Base-by-base conservation (phyloP, 192 early-diverging fungal genomes). In the Rhizophagus clarus region DNA sequence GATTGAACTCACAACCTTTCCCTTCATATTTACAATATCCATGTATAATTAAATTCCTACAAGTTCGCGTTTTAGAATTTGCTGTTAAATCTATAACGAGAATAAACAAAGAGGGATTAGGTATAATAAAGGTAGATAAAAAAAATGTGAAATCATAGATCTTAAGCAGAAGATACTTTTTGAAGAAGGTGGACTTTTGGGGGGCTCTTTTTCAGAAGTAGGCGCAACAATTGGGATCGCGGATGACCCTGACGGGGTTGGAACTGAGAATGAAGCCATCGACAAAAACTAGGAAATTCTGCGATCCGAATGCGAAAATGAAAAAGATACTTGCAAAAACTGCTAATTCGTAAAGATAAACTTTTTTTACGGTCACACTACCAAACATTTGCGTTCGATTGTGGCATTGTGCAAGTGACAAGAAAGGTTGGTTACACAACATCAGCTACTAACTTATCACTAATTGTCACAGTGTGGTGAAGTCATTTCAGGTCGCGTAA, bases 21-120 rank as follows among this genome's bases (percentile, higher is more conserved):
- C 87, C 87, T 84, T 96, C 94, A 79, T 86, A 94, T 82, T 95
- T 94, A 85, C 95, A 96, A 76, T 87, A 92, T 4, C 95, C 95
- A 86, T 94, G 92, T 80, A 95, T 95, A 62, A 95, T 88, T 67
- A 95, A 86, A 84, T 95, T 94, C 62, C 92, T 88, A 83, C 94
- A 95, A 31, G 86, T 85, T 69, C 91, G 85, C 74, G 79, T 74
- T 77, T 88, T 90, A 64, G 80, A 75, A 34, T 71, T 56, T 49
- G 31, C 29, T 7, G n/a, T 28, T 29, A 34, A 72, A 72, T 72
- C 42, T 72, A 49, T 20, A 72, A 29, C 24, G 1, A 9, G 42
- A 72, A n/a, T 20, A 34, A 51, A 20, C 1, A 7, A 72, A 15
- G 12, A 1, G 51, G 17, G 3, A 72, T 0, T 26, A 24, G 34